Evolutionary conservation across 805 yeast species (phyloP).

Genomic region (Candida pini): DNA sequence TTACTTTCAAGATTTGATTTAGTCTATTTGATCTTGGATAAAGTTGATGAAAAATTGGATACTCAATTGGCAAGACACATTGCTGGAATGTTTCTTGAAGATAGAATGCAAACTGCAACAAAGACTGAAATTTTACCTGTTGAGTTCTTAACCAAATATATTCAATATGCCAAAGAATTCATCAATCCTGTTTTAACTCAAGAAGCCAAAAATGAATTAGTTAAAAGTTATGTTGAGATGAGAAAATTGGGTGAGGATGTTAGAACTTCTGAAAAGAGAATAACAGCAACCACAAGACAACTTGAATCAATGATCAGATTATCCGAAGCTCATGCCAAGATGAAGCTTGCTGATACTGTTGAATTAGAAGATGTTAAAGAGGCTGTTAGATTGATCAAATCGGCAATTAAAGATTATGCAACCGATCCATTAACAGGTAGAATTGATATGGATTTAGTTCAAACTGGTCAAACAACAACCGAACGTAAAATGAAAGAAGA

Average conservation of each 20-base stretch:
- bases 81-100: conserved; percentile 88
- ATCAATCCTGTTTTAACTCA: conserved; percentile 72
- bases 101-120: conserved; percentile 69
- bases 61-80: conserved; percentile 85
- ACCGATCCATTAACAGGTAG: conserved; percentile 96
- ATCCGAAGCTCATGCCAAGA: conserved; percentile 95
- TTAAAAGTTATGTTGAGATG: conserved; percentile 87
- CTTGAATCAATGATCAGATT: conserved; percentile 92
- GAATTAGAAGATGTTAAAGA: conserved; percentile 81
- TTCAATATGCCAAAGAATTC: conserved; percentile 90
- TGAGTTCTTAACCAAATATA: conserved; percentile 81
- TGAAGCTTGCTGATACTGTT: conserved; percentile 73
- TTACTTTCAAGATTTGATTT: conserved; percentile 90
- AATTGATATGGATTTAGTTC: conserved; percentile 95
- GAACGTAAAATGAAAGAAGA: conserved; percentile 77
- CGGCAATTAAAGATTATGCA: conserved; percentile 96
- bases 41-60: conserved; percentile 81
- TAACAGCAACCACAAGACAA: conserved; percentile 97
- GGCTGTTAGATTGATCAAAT: conserved; percentile 85
- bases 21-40: conserved; percentile 87
- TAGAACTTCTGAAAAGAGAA: conserved; percentile 77
- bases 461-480: conserved; percentile 89
- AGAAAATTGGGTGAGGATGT: conserved; percentile 90
- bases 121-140: conserved; percentile 69
- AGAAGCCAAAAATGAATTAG: conserved; percentile 80